Evolutionary conservation across 352 stramenopile genomes (phyloP).

Genomic region (Pythium oligandrum): DNA sequence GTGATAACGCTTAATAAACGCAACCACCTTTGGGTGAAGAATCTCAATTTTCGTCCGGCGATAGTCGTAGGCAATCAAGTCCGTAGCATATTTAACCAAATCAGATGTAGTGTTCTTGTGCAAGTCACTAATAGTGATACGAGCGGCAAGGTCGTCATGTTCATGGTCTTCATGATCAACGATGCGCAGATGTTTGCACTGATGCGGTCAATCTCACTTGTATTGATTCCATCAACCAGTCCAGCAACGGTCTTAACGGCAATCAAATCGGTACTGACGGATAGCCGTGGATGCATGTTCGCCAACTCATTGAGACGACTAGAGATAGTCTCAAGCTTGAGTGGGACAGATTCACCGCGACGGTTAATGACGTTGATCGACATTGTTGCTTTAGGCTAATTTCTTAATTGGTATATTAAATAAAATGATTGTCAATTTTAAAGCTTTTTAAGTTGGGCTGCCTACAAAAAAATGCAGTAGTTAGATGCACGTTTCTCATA

Average conservation of each 20-base stretch:
- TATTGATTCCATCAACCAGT: conserved; percentile 1
- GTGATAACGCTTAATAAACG: conserved; percentile 82
- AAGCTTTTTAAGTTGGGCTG: no score
- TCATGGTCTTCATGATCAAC: conserved; percentile 61
- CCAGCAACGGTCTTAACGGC: conserved; percentile 1
- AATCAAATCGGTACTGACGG: conserved; percentile 4
- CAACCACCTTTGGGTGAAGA: conserved; percentile 43
- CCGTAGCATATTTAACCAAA: conserved; percentile 64
- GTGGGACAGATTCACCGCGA: conserved; percentile 1
- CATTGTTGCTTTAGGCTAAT: no score
- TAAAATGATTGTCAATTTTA: no score
- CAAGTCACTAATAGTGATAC: conserved; percentile 93
- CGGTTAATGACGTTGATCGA: conserved; percentile 8
- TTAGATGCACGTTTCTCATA: no score
- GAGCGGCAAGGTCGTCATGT: conserved; percentile 89
- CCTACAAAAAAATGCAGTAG: no score
- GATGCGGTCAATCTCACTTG: conserved; percentile 3
- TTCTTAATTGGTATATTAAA: conserved; percentile 1
- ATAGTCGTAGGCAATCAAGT: conserved; percentile 76
- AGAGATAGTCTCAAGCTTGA: conserved; percentile 3
- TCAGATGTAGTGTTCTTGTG: conserved; percentile 90
- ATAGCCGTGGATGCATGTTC: not conserved
- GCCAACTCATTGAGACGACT: conserved; percentile 1
- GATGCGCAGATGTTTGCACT: conserved; percentile 1
- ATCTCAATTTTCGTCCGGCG: conserved; percentile 73